Conservation (phyloP, 768 basidiomycete species). For the Hemileccinum impolitum region DNA sequence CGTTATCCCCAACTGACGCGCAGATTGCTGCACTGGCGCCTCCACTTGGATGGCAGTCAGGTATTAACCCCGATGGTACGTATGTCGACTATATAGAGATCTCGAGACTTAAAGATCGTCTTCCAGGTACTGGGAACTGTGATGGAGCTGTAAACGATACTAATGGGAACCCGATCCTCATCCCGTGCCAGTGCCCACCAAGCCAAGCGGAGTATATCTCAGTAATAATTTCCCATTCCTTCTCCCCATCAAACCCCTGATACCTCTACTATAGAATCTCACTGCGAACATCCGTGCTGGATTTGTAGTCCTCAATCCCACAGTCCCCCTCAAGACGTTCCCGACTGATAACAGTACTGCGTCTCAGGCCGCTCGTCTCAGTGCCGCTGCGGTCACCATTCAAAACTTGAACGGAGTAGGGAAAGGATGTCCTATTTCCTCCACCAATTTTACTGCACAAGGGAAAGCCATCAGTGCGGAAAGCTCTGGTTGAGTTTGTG, state of each 20-base stretch:
- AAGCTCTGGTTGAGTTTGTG: slow-evolving; percentile 7
- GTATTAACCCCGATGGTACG: slow-evolving; percentile 57
- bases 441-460: slow-evolving; percentile 57
- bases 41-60: slow-evolving; percentile 50
- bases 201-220: slow-evolving; percentile 24
- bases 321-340: slow-evolving; percentile 40
- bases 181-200: slow-evolving; percentile 37
- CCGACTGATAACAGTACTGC: slow-evolving; percentile 40
- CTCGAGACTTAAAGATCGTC: background rate
- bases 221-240: slow-evolving; percentile 4
- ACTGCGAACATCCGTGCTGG: slow-evolving; percentile 41
- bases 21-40: slow-evolving; percentile 49
- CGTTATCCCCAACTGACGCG: slow-evolving; percentile 16
- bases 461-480: slow-evolving; percentile 18
- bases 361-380: slow-evolving; percentile 47
- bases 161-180: slow-evolving; percentile 29
- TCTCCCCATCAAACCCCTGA: background rate
- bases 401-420: slow-evolving; percentile 72
- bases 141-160: slow-evolving; percentile 32
- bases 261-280: slow-evolving; percentile 25
- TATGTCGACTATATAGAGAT: slow-evolving; percentile 6
- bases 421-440: slow-evolving; percentile 59
- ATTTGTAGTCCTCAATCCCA: slow-evolving; percentile 39
- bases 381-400: slow-evolving; percentile 58
- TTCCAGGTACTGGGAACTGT: slow-evolving; percentile 36